These are phyloP conservation scores for Cephaloascus fragrans DNA, from an alignment of 805 yeast genomes.

Conservation along the genomic window DNA sequence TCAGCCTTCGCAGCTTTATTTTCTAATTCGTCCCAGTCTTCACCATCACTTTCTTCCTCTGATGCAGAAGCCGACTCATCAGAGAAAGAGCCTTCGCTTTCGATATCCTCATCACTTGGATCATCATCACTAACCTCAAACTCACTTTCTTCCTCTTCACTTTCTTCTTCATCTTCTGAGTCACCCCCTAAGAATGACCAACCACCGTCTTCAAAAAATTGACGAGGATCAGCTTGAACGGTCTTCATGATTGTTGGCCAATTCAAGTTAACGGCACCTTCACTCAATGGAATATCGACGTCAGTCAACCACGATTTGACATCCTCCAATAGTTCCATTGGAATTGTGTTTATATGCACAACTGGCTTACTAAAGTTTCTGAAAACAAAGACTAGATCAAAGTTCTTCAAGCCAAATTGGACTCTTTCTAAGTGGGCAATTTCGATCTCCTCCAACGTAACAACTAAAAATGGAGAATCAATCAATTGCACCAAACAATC, in stretches of 20 bases:
- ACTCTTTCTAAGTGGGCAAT: slow-evolving; percentile 94
- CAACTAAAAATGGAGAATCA: slow-evolving; percentile 91
- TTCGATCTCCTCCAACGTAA: slow-evolving; percentile 86
- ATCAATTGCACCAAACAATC: slow-evolving; percentile 91
- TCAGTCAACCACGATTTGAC: slow-evolving; percentile 97
- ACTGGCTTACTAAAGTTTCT: slow-evolving; percentile 85
- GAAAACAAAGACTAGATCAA: slow-evolving; percentile 93
- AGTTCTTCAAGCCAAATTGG: slow-evolving; percentile 92
- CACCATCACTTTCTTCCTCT: slow-evolving; percentile 28
- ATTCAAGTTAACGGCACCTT: slow-evolving; percentile 91
- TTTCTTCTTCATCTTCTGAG: slow-evolving; percentile 67
- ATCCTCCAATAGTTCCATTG: slow-evolving; percentile 84
- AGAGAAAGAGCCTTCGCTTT: slow-evolving; percentile 38
- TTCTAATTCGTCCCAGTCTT: slow-evolving; percentile 57
- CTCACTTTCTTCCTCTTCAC: slow-evolving; percentile 61
- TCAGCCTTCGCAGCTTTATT: slow-evolving; percentile 44
- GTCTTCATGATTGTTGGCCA: slow-evolving; percentile 97
- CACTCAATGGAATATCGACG: slow-evolving; percentile 90
- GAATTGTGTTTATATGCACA: slow-evolving; percentile 88
- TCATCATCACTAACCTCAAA: slow-evolving; percentile 57
- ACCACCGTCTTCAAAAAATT: slow-evolving; percentile 90
- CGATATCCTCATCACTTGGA: slow-evolving; percentile 54
- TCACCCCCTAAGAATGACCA: slow-evolving; percentile 91
- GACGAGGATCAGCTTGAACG: slow-evolving; percentile 83
- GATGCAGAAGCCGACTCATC: slow-evolving; percentile 26